These are phyloP conservation scores for Raphanus hybrid DNA, from an alignment of 441 rosid species.

Conservation along the genomic window DNA sequence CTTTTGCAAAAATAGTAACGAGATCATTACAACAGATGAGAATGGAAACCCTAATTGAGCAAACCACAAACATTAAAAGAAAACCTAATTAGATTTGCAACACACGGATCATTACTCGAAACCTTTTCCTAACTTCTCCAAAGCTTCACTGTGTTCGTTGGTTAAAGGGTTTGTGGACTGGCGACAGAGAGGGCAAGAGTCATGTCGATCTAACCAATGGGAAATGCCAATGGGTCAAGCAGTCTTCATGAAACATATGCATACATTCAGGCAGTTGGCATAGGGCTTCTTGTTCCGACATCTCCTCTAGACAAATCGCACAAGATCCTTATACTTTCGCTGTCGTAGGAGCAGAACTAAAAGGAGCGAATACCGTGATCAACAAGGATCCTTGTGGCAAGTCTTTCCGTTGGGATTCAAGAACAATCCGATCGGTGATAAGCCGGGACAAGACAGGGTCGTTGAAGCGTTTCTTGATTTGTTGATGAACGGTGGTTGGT, in stretches of 20 bases:
- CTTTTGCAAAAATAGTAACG: too few relatives aligned
- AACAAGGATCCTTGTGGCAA: slow-evolving; percentile 4
- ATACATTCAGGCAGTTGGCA: background rate
- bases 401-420: background rate
- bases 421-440: background rate
- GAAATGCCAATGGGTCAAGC: background rate
- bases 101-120: too few relatives aligned
- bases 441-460: too few relatives aligned
- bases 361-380: background rate
- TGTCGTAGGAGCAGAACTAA: background rate
- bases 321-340: background rate
- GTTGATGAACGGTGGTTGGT: too few relatives aligned
- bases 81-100: too few relatives aligned
- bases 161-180: background rate
- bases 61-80: too few relatives aligned
- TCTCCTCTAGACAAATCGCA: slow-evolving; percentile 18
- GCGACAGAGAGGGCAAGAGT: slow-evolving; percentile 31
- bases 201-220: background rate
- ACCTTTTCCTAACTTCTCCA: background rate
- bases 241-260: background rate
- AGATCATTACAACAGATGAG: too few relatives aligned
- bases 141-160: background rate
- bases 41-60: too few relatives aligned
- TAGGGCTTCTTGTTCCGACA: background rate
- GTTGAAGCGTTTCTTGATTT: too few relatives aligned